These are phyloP conservation scores for Artemisia tridentata DNA, from an alignment of 129 eudicot genomes.

Conservation along the genomic window DNA sequence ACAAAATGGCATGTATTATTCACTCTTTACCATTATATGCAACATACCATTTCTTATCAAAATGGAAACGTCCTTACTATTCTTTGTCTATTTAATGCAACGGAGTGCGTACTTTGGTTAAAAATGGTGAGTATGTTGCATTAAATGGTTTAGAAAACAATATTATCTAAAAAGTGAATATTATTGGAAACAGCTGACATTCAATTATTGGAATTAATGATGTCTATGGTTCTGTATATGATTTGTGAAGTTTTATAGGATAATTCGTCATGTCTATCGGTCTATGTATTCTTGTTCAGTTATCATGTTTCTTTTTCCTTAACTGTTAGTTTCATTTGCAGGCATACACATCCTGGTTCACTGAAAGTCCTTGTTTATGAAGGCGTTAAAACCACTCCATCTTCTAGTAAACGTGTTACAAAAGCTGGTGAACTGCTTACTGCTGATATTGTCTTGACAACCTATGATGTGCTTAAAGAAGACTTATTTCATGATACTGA, in stretches of 20 bases:
- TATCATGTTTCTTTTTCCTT: not conserved
- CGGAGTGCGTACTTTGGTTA: not conserved
- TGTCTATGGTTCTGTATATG: not conserved
- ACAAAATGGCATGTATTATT: not conserved
- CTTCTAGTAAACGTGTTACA: slow-evolving; percentile 35
- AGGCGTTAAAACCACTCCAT: slow-evolving; percentile 68
- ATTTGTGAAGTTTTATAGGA: not conserved
- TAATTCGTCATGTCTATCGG: not conserved
- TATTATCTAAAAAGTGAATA: not conserved
- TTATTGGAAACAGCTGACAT: not conserved
- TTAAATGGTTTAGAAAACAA: not conserved
- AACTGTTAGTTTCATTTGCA: slow-evolving; percentile 35
- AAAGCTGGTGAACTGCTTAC: slow-evolving; percentile 55
- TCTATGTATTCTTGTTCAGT: not conserved
- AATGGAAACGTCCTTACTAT: not conserved
- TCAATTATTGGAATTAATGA: not conserved
- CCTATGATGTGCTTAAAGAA: slow-evolving; percentile 88
- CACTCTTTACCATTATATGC: slow-evolving; percentile 4
- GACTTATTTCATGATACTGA: slow-evolving; percentile 92
- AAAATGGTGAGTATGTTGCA: not conserved
- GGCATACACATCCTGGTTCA: slow-evolving; percentile 88
- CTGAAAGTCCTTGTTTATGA: slow-evolving; percentile 70
- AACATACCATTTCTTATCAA: not conserved
- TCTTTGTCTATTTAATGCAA: not conserved
- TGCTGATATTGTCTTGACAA: slow-evolving; percentile 91